These are phyloP conservation scores for Miscanthus lutarioriparius DNA, from an alignment of 176 grass and related monocot genomes.

Conservation along the genomic window DNA sequence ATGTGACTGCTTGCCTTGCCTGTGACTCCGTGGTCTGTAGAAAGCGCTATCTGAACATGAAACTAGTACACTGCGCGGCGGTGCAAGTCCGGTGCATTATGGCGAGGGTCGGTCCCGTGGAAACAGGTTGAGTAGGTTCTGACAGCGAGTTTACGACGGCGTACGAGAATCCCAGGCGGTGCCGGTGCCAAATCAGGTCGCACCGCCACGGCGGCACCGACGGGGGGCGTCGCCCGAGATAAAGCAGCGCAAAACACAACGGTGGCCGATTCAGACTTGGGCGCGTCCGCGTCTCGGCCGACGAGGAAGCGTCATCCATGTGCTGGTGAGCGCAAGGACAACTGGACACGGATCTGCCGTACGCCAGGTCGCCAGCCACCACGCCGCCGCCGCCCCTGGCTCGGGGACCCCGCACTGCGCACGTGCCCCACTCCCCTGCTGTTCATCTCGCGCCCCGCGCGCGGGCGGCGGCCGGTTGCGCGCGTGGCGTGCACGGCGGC, in stretches of 20 bases:
- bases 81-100: not conserved
- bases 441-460: not conserved
- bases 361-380: not conserved
- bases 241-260: not conserved
- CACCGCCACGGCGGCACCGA: constrained; percentile 31
- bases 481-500: not conserved
- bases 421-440: not conserved
- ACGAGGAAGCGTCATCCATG: not conserved
- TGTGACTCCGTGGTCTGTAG: constrained; percentile 17
- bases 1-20: not conserved
- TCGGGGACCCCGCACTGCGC: not conserved
- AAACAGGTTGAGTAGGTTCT: not conserved
- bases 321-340: not conserved
- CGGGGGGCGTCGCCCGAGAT: not conserved
- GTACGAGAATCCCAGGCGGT: constrained; percentile 8
- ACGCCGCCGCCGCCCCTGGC: not conserved
- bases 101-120: not conserved
- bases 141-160: not conserved
- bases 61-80: not conserved
- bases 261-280: too few relatives aligned
- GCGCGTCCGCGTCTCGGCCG: not conserved
- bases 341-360: not conserved
- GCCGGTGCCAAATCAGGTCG: constrained; percentile 8
- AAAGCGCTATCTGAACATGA: not conserved
- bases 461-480: not conserved